Base-by-base conservation (phyloP, 2,329 filamentous ascomycete genomes). In the Aspergillus sojae region DNA sequence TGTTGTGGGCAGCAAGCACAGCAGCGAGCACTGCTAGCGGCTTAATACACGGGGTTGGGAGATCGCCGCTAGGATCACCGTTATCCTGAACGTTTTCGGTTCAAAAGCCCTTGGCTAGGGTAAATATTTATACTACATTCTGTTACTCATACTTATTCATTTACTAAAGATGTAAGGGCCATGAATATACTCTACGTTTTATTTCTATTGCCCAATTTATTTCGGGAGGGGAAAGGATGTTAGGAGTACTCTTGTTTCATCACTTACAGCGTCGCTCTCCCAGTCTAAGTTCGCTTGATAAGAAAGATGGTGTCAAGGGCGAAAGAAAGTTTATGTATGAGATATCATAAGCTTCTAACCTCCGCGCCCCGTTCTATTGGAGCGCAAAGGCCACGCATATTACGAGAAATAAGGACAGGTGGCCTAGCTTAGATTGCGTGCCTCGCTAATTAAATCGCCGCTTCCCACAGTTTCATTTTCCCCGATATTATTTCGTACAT, bases 21-120 rank as follows among this genome's bases (percentile, higher is more conserved):
- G 46, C 60, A 54, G 58, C 43, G 60, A 61, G 53, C 32, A 54
- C 46, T 59, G 56, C 39, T 63, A 55, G 61, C 64, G 65, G 65
- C 60, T 66, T 61, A 58, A 50, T 54, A 58, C 58, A 68, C 56
- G 62, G 64, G 60, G 50, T 66, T 67, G 58, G 61, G 60, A 67
- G 73, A 75, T 75, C 73, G 70, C 70, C 72, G 68, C 73, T 71
- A 75, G 70, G 72, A 72, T 75, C 70, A 70, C 68, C 67, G 60
- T 67, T 65, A 46, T 60, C 54, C 57, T 65, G 62, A 65, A 59
- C 45, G 32, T 64, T 64, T 64, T 62, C 21, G 57, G 62, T 26
- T 62, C 39, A 53, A 61, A 46, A 19, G 58, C 32, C 39, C 61
- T 61, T 65, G 46, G 63, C 58, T 58, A 63, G 23, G n/a, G 21